Percentiles rank a stretch among this genome's conserved stretches.
Conservation (phyloP, 2,329 filamentous ascomycete genomes). For the Colletotrichum sp. region DNA sequence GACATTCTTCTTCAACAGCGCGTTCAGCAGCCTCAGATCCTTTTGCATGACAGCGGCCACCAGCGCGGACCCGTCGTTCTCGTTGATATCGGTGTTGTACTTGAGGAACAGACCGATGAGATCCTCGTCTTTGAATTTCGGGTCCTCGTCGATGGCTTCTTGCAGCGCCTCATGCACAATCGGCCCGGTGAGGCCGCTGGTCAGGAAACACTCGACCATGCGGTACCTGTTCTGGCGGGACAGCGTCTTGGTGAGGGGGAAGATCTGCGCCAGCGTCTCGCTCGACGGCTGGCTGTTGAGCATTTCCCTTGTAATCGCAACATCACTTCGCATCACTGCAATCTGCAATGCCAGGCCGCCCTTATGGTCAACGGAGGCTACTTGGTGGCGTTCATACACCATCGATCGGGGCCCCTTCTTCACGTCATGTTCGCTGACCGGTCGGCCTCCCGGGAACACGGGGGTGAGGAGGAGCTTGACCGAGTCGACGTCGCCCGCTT, state of each 20-base stretch:
- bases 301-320: constrained; percentile 49
- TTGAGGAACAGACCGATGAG: constrained; percentile 58
- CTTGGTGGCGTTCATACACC: constrained; percentile 47
- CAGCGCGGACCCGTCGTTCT: constrained; percentile 55
- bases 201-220: constrained; percentile 55
- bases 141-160: constrained; percentile 54
- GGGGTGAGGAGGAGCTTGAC: constrained; percentile 55
- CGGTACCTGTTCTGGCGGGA: constrained; percentile 46
- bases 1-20: constrained; percentile 48
- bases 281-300: constrained; percentile 50
- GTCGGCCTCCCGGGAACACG: constrained; percentile 43
- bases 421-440: constrained; percentile 16
- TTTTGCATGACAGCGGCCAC: constrained; percentile 51
- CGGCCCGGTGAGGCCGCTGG: constrained; percentile 50
- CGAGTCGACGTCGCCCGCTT: constrained; percentile 51
- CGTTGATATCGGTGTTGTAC: constrained; percentile 59
- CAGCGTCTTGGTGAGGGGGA: constrained; percentile 51
- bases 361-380: constrained; percentile 58
- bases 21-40: constrained; percentile 50
- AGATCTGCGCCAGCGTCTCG: constrained; percentile 52
- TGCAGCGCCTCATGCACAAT: constrained; percentile 55
- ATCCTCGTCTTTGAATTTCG: constrained; percentile 51
- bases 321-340: constrained; percentile 51
- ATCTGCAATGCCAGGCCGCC: constrained; percentile 55
- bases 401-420: constrained; percentile 27